Evolutionary conservation across 257 asterid genomes (phyloP), one percentile per base, ranked within the genome.

Genomic region (Solanum peruvianum): DNA sequence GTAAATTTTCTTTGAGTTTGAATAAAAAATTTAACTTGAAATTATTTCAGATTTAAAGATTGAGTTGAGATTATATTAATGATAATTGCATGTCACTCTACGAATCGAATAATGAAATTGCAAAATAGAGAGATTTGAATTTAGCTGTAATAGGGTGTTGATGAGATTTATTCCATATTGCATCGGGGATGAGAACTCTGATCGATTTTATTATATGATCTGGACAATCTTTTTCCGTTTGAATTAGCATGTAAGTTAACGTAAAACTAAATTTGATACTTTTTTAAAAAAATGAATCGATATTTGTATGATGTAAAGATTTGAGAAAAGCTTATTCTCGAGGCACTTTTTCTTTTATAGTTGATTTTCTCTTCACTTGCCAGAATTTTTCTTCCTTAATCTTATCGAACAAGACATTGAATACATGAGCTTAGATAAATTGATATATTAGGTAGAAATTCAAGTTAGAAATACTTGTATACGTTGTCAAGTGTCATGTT

Each of bases 241-340:
- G 2, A 2, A 56, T 7, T 56, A 7, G 1, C 0, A 0, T 56
- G n/a, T 18, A n/a, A 56, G n/a, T 56, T 56, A 7, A 7, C 1
- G 4, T 7, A 56, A 56, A 0, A 56, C 1, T 7, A 18, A 18
- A 52, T 18, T 5, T 47, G 3, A 14, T 0, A 13, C 4, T 15
- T 47, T 47, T 14, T 15, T 0, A 0, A 14, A 47, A 14, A 49
- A 9, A 49, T 49, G 2, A 1, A 49, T 49, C 3, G 60, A 49
- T 49, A 49, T 15, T 5, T 49, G 3, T 49, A 16, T 52, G 62
- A 2, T 4, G 1, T 16, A 52, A 52, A 52, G 0, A 52, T 52
- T 52, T 1, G 3, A 16, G 14, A 4, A 29, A 5, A 29, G 3
- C 13, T 29, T 29, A 29, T 29, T 27, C 10, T 27, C 39, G 10